Base-by-base conservation (phyloP, 805 yeast genomes). In the Metschnikowia kunwiensis region DNA sequence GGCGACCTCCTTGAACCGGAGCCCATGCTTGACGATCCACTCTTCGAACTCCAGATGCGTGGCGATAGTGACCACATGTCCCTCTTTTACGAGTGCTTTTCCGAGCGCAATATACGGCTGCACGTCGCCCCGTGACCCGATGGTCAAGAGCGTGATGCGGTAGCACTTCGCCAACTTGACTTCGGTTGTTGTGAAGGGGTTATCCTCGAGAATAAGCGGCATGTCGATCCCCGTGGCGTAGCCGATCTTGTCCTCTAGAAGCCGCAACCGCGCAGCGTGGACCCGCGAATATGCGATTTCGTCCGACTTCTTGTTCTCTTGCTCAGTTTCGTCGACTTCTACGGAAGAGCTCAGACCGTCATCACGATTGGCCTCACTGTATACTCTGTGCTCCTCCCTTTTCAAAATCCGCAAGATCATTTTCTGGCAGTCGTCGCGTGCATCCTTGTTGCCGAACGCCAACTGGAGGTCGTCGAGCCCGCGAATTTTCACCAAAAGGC, bases 71-170 rank as follows among this genome's bases (percentile, higher is more conserved):
- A 86, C 95, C 13, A 61, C 59, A 54, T 91, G 97, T 0, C 97
- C 97, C 48, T 91, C 96, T 16, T 65, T 68, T 30, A 77, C 59
- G 27, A 91, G 65, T 0, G 89, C 95, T 47, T 79, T 78, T 0
- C 86, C 93, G n/a, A 91, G 61, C 0, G 97, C 91, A 47, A 91
- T 83, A 56, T 88, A 91, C 0, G 97, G 97, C 60, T 91, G 97
- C 5, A 91, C 97, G 60, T 91, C 97, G 22, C 97, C 97, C 40
- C 97, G 72, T 0, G 96, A 87, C 0, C 97, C 97, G 50, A 91
- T 91, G 0, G 97, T 91, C 40, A 91, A 60, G 31, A 87, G 63
- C 0, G 84, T 80, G 51, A 89, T 74, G 19, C 71, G 73, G 49
- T 72, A 74, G 2, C 77, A 60, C 33, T 75, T 69, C 1, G 68